Conservation (phyloP, 1,284 basidiomycete species). For the Peniophora sp. region DNA sequence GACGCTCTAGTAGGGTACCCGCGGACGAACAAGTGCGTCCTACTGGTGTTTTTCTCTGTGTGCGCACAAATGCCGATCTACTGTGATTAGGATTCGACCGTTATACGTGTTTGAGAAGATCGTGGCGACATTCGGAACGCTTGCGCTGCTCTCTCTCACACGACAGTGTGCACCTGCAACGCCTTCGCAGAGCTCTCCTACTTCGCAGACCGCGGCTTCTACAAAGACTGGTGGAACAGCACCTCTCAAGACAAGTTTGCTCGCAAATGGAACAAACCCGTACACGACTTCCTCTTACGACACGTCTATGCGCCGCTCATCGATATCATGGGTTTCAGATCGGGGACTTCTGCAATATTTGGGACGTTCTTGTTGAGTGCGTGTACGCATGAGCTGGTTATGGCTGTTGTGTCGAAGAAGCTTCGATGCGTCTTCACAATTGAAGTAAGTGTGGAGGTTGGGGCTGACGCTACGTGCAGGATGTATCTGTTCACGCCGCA, state of each 20-base stretch:
- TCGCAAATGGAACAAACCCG: slow-evolving; percentile 91
- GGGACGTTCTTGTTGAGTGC: slow-evolving; percentile 89
- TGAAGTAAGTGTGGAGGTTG: too few species aligned
- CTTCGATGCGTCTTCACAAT: slow-evolving; percentile 45
- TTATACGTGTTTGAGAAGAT: slow-evolving; percentile 93
- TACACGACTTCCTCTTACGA: slow-evolving; percentile 88
- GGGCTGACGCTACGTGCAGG: slow-evolving; percentile 23
- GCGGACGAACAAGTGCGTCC: slow-evolving; percentile 65
- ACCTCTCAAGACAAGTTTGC: slow-evolving; percentile 96
- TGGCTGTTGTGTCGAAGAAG: slow-evolving; percentile 93
- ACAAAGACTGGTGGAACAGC: slow-evolving; percentile 99
- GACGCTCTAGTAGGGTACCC: slow-evolving; percentile 97
- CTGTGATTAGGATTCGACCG: slow-evolving; percentile 72
- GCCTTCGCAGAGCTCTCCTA: slow-evolving; percentile 89
- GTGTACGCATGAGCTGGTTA: slow-evolving; percentile 88
- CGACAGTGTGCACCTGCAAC: slow-evolving; percentile 87
- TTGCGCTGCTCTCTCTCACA: slow-evolving; percentile 66
- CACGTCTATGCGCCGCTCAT: slow-evolving; percentile 93
- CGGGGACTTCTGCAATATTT: slow-evolving; percentile 77
- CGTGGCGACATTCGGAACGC: slow-evolving; percentile 92
- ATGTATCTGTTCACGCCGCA: slow-evolving; percentile 52
- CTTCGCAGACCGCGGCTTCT: slow-evolving; percentile 95
- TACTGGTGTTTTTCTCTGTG: background rate
- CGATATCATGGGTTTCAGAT: slow-evolving; percentile 67
- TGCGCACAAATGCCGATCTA: slow-evolving; percentile 2